Evolutionary conservation across 2,329 filamentous ascomycete species (phyloP), one percentile per base, ranked within the genome.

Genomic region (Alternaria longipes): DNA sequence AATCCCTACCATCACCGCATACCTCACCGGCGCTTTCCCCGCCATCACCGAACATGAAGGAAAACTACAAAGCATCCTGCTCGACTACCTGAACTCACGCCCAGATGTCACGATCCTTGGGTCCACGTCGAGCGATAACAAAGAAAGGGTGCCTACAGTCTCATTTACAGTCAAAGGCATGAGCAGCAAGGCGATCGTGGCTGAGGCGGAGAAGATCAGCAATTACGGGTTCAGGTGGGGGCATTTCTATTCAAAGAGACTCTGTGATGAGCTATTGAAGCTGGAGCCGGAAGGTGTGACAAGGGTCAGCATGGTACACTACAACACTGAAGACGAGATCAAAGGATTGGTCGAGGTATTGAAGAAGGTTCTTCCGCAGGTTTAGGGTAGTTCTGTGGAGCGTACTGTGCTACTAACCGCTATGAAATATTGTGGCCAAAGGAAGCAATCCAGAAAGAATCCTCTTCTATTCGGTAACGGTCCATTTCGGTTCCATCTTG

Each of bases 261-360:
- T 92, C 64, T 81, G 86, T 12, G 80, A 86, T 59, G 86, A 90
- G 2, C 79, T 91, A 0, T 72, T 92, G 38, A 83, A 83, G 0
- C 76, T 91, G 51, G 84, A 81, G 0, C 81, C 84, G 8, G 84
- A 91, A 66, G 90, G 89, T 0, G 85, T 92, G 8, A 84, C 90
- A 5, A 83, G 90, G 64, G 87, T 91, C n/a, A 91, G 88, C 68
- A 83, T 91, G 82, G 84, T 90, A 56, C 90, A 92, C 76, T 92
- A 92, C 72, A 92, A 92, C 68, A 91, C 88, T 3, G 86, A 86
- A 66, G 84, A 87, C 3, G 88, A 90, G 72, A 81, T 89, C 3
- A 78, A 81, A 46, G 80, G 74, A 8, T 81, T 88, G 56, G 81
- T 88, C 20, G 79, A 80, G 36, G 80, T 84, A 1, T 68, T 90